Evolutionary conservation across 2,329 filamentous ascomycete genomes (phyloP).

Genomic region (Neoarthrinium moseri): DNA sequence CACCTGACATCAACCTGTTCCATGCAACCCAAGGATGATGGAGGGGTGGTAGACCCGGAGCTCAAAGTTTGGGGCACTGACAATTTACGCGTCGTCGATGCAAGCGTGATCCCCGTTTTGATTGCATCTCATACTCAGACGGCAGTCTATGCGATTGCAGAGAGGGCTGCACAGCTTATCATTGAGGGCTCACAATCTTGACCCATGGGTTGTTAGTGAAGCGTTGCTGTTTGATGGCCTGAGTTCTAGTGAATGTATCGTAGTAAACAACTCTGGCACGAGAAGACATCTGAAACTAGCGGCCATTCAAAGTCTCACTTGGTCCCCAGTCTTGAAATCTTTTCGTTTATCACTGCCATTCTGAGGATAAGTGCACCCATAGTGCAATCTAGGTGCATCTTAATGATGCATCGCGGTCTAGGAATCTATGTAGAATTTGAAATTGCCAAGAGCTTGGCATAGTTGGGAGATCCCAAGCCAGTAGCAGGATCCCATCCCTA

Average conservation of each 20-base stretch:
- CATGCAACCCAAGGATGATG: constrained; percentile 37
- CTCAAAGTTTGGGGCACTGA: constrained; percentile 42
- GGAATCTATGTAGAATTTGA: neutral
- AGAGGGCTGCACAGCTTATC: constrained; percentile 25
- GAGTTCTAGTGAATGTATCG: no score
- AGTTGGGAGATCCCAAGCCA: constrained; percentile 28
- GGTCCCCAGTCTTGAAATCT: neutral
- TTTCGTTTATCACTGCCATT: neutral
- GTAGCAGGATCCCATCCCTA: constrained; percentile 32
- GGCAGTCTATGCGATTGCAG: constrained; percentile 45
- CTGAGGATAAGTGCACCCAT: neutral
- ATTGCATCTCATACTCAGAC: constrained; percentile 43
- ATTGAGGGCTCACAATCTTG: neutral
- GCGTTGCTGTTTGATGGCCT: no score
- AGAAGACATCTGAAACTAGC: neutral
- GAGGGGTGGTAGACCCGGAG: constrained; percentile 36
- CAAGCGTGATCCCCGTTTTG: constrained; percentile 41
- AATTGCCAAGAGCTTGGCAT: constrained; percentile 1
- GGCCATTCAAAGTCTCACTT: neutral
- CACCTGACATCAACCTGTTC: constrained; percentile 37
- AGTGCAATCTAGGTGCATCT: neutral
- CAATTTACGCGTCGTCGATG: constrained; percentile 41
- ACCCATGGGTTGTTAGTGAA: no score
- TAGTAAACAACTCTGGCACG: no score
- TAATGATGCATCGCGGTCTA: neutral